Conservation (phyloP, 1,284 basidiomycete species). For the Naganishia sp. region DNA sequence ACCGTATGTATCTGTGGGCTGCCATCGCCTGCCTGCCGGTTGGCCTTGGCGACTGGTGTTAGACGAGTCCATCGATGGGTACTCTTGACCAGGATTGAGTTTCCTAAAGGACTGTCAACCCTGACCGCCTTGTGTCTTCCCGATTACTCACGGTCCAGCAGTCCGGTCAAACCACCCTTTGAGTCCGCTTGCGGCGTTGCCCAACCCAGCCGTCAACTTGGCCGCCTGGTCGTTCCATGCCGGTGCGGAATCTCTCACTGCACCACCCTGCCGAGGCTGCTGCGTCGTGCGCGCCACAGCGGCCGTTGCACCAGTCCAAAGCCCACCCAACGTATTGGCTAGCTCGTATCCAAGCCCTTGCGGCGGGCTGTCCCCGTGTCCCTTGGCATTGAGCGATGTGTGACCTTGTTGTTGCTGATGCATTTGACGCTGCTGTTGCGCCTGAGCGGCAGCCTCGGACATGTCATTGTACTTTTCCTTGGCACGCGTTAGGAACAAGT, state of each 20-base stretch:
- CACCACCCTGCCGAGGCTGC: not conserved
- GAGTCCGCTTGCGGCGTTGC: slow-evolving; percentile 14
- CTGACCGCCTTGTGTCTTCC: not conserved
- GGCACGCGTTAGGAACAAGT: slow-evolving; percentile 25
- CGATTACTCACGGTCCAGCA: not conserved
- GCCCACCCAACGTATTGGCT: slow-evolving; percentile 27
- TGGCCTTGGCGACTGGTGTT: not conserved
- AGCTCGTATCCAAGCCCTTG: slow-evolving; percentile 24
- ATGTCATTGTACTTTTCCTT: slow-evolving; percentile 29
- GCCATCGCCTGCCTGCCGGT: slow-evolving; percentile 42
- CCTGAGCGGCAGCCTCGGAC: slow-evolving; percentile 9
- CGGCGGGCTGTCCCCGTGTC: slow-evolving; percentile 11
- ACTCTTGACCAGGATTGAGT: not conserved
- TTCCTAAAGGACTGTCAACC: no score
- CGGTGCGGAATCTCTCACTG: not conserved
- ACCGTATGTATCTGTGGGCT: slow-evolving; percentile 50
- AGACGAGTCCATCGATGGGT: not conserved
- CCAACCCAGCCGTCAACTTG: slow-evolving; percentile 16
- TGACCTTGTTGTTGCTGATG: not conserved
- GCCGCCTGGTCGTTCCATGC: slow-evolving; percentile 12
- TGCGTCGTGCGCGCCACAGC: slow-evolving; percentile 14
- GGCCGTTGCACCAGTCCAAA: slow-evolving; percentile 30
- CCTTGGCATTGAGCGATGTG: not conserved
- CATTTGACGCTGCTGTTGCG: slow-evolving; percentile 3
- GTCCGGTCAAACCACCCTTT: slow-evolving; percentile 29